Base-by-base conservation (phyloP, 495 filamentous ascomycete species). In the Penicillium coffeae region DNA sequence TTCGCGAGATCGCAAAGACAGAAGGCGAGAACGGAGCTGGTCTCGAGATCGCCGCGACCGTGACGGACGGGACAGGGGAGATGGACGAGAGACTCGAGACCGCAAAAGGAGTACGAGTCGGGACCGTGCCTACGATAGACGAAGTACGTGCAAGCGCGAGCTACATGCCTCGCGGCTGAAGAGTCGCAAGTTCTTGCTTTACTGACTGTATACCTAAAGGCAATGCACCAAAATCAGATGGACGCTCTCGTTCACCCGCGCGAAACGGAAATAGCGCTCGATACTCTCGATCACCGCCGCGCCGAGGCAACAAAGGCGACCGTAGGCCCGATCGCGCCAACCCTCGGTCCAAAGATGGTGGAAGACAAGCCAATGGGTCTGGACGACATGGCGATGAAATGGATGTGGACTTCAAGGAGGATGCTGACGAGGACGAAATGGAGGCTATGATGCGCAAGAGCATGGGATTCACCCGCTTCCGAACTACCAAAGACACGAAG, bases 381-480 rank as follows among this genome's bases (percentile, higher is more conserved):
- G 43, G 20, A 14, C 52, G 15, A 12, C 20, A 70, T 8, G 65
- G 68, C n/a, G 67, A 73, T n/a, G 63, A 64, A 42, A 70, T 68
- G 69, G 72, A 63, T 37, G 57, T 62, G 58, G 71, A 71, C 45
- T 62, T 63, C 50, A 67, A 72, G 38, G 74, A 68, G 63, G 74
- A 79, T 63, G 78, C 72, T 37, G 77, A 75, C 13, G 76, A 80
- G 25, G 88, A 94, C 37, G 85, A 89, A 47, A 74, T 81, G 14
- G 76, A 90, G 50, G 81, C 78, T 40, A 77, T 79, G 47, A 94
- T 97, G 87, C 76, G 81, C 45, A 78, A 80, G 13, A 82, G 87
- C 72, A 88, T 97, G 88, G 94, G 94, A 1, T 96, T 97, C 55
- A 80, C 79, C 4, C 76, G 74, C 13, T 98, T 98, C 65, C 84